Evolutionary conservation across 352 stramenopile species (phyloP).

Genomic region (Aphanomyces cochlioides): DNA sequence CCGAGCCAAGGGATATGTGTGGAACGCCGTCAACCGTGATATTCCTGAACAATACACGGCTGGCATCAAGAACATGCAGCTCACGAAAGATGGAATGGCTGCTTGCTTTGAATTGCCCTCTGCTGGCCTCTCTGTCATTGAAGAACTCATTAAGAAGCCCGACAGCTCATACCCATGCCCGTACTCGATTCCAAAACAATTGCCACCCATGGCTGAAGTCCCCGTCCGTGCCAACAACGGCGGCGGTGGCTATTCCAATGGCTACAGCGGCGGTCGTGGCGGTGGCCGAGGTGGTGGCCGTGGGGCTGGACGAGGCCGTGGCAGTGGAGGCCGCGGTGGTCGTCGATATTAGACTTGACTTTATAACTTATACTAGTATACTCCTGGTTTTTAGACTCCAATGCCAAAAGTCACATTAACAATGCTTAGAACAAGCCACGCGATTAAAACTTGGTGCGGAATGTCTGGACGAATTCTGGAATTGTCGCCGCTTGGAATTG

Average conservation of each 20-base stretch:
- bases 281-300: slow-evolving; percentile 41
- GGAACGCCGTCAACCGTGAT: slow-evolving; percentile 86
- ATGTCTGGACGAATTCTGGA: slow-evolving; percentile 4
- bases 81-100: slow-evolving; percentile 83
- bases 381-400: background rate
- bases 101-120: slow-evolving; percentile 89
- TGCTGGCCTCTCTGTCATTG: slow-evolving; percentile 53
- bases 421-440: background rate
- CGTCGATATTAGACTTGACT: slow-evolving; percentile 27
- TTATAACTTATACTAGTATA: slow-evolving; percentile 20
- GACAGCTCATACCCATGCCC: slow-evolving; percentile 42
- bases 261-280: slow-evolving; percentile 35
- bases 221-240: slow-evolving; percentile 37
- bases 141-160: slow-evolving; percentile 63
- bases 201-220: slow-evolving; percentile 74
- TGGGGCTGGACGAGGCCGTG: slow-evolving; percentile 36
- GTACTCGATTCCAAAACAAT: slow-evolving; percentile 72
- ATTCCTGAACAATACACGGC: slow-evolving; percentile 70
- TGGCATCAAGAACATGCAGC: slow-evolving; percentile 86
- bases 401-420: no score
- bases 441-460: slow-evolving; percentile 5
- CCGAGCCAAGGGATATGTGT: slow-evolving; percentile 87
- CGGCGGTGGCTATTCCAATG: slow-evolving; percentile 41
- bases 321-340: slow-evolving; percentile 26
- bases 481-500: slow-evolving; percentile 9